A percentile compares a stretch with the other conserved stretches of the same genome.
phyloP scores from a whole-genome alignment of 2,329 filamentous ascomycete genomes.

The Colletotrichum sp. region DNA sequence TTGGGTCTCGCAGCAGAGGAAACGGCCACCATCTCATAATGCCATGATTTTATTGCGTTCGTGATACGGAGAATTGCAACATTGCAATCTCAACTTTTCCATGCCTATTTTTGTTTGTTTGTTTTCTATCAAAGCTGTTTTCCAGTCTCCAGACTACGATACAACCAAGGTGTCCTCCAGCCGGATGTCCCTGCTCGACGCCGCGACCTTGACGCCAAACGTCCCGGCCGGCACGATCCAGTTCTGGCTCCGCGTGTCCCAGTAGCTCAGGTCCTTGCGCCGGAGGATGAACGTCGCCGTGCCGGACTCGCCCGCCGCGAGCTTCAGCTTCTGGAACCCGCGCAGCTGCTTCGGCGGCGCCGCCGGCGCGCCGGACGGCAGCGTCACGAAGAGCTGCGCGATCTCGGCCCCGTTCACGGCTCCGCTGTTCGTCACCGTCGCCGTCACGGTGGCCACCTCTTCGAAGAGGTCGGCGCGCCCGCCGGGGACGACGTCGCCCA shows the following conservation, averaged over 20 bases:
- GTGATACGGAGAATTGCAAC: not conserved
- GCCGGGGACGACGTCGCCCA: constrained; percentile 44
- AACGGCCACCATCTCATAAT: not conserved
- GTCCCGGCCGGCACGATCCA: constrained; percentile 60
- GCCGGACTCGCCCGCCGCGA: constrained; percentile 52
- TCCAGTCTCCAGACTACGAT: not conserved
- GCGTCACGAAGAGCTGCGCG: constrained; percentile 62
- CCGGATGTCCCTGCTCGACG: constrained; percentile 52
- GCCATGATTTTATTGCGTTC: not conserved
- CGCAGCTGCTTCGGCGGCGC: constrained; percentile 65
- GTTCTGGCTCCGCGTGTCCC: constrained; percentile 64
- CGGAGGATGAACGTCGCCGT: constrained; percentile 60
- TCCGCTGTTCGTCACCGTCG: constrained; percentile 70
- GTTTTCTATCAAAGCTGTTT: not conserved
- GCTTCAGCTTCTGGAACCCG: constrained; percentile 67
- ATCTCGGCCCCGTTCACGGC: constrained; percentile 67
- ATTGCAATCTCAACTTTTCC: not conserved
- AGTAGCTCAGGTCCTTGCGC: constrained; percentile 69
- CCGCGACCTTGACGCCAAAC: constrained; percentile 48
- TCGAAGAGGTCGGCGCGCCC: constrained; percentile 53
- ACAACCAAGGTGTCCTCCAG: constrained; percentile 32
- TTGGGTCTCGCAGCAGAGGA: not conserved
- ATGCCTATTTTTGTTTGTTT: not conserved
- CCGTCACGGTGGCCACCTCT: constrained; percentile 54
- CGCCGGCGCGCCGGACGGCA: constrained; percentile 42